Percentiles rank a stretch among this genome's conserved stretches.
Evolutionary conservation across 495 filamentous ascomycete species (phyloP).

Genomic region (Penicillium nucicola): DNA sequence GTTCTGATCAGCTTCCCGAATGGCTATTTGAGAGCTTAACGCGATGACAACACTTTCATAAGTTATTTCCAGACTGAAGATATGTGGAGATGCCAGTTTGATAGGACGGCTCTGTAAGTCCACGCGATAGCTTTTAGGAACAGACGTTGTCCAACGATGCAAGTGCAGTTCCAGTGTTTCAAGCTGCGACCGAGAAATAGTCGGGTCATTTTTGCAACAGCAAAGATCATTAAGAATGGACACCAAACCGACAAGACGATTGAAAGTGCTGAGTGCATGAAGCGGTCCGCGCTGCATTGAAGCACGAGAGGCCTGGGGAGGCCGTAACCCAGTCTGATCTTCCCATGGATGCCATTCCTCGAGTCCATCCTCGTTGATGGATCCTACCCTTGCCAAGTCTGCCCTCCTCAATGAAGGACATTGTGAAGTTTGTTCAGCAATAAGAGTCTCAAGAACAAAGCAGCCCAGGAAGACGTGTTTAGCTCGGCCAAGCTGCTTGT

Average conservation of each 20-base stretch:
- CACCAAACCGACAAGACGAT: slow-evolving; percentile 46
- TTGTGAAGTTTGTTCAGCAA: slow-evolving; percentile 50
- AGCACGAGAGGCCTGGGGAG: slow-evolving; percentile 29
- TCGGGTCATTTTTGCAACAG: slow-evolving; percentile 24
- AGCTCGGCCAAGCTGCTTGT: slow-evolving; percentile 26
- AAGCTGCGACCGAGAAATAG: slow-evolving; percentile 25
- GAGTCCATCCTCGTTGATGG: slow-evolving; percentile 57
- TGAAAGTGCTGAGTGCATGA: slow-evolving; percentile 59
- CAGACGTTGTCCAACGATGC: slow-evolving; percentile 33
- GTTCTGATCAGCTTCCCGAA: slow-evolving; percentile 25
- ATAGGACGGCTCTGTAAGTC: slow-evolving; percentile 25
- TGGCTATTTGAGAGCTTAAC: slow-evolving; percentile 29
- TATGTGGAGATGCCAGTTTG: slow-evolving; percentile 33
- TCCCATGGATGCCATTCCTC: slow-evolving; percentile 74
- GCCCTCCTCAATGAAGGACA: slow-evolving; percentile 49
- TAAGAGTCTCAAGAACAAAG: slow-evolving; percentile 61
- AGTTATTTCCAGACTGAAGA: slow-evolving; percentile 40
- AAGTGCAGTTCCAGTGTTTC: slow-evolving; percentile 36
- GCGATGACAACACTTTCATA: slow-evolving; percentile 32
- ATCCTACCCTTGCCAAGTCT: slow-evolving; percentile 42
- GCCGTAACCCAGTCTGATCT: slow-evolving; percentile 35
- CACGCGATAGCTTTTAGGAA: slow-evolving; percentile 35
- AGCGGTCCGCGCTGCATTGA: slow-evolving; percentile 50
- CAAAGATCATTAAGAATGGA: slow-evolving; percentile 44
- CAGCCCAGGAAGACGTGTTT: slow-evolving; percentile 59